Base-by-base conservation (phyloP, 139 green algal species). In the Desmodesmus armatus region DNA sequence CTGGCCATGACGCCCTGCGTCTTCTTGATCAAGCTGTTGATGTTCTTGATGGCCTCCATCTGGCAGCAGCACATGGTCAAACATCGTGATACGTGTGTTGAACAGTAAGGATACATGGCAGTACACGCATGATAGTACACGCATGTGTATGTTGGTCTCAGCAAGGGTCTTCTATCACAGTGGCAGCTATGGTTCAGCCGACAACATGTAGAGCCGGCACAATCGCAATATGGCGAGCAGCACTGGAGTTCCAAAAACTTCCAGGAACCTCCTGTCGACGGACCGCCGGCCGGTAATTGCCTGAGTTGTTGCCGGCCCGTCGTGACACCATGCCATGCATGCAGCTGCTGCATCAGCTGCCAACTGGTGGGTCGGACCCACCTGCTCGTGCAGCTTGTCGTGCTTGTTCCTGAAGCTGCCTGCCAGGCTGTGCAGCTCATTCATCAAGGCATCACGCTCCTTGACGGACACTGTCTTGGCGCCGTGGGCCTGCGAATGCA, bases 321-420 rank as follows among this genome's bases (percentile, higher is more conserved):
- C 47, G 17, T 25, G 58, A n/a, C n/a, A n/a, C n/a, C n/a, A n/a
- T n/a, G n/a, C n/a, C n/a, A n/a, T n/a, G n/a, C n/a, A n/a, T n/a
- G n/a, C n/a, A n/a, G n/a, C n/a, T n/a, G n/a, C n/a, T n/a, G n/a
- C n/a, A n/a, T n/a, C n/a, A n/a, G 53, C 17, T 13, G 15, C 51
- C n/a, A n/a, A n/a, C n/a, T n/a, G n/a, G n/a, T n/a, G n/a, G n/a
- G n/a, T n/a, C n/a, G n/a, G n/a, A 6, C 73, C 15, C 55, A 93
- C 89, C 91, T 96, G 94, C 87, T 97, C 92, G 70, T 96, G 93
- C 69, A 97, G 89, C 35, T 82, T 69, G 0, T 87, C 65, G 65
- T 95, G 94, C 80, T 90, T 91, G 44, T 90, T 87, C 3, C 91
- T 78, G 85, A 97, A 95, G 35, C 85, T 65, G 49, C 91, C 85